Conservation (phyloP, 2,329 filamentous ascomycete genomes). For the Phyllosticta ampelicida region DNA sequence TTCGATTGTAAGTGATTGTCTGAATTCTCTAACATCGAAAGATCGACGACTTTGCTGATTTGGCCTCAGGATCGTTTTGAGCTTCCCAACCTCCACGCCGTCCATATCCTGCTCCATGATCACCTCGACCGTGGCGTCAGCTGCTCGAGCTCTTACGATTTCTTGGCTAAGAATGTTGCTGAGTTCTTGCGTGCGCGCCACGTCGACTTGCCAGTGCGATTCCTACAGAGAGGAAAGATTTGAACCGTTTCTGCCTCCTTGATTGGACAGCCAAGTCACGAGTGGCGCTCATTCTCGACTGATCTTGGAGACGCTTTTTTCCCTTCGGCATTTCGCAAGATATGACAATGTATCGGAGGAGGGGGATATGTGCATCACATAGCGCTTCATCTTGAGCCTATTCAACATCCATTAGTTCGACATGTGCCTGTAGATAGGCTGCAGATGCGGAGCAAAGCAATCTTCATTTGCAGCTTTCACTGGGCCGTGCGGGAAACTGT, state of each 20-base stretch:
- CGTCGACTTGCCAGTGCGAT: constrained; percentile 36
- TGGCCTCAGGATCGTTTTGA: constrained; percentile 25
- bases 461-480: neutral
- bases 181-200: constrained; percentile 37
- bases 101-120: constrained; percentile 37
- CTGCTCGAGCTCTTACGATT: constrained; percentile 35
- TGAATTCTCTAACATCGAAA: neutral
- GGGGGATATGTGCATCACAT: neutral
- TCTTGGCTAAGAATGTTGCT: constrained; percentile 36
- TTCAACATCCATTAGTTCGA: neutral
- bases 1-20: constrained; percentile 6
- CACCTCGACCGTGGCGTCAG: constrained; percentile 37
- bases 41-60: neutral
- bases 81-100: constrained; percentile 27
- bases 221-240: constrained; percentile 32
- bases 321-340: neutral
- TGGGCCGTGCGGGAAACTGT: neutral
- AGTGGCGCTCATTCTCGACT: neutral
- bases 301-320: neutral
- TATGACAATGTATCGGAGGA: neutral
- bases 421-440: neutral
- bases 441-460: neutral
- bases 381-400: neutral
- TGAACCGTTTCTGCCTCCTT: constrained; percentile 12
- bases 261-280: neutral